phyloP scores from a whole-genome alignment of 129 eudicot genomes.

The Ambrosia artemisiifolia region DNA sequence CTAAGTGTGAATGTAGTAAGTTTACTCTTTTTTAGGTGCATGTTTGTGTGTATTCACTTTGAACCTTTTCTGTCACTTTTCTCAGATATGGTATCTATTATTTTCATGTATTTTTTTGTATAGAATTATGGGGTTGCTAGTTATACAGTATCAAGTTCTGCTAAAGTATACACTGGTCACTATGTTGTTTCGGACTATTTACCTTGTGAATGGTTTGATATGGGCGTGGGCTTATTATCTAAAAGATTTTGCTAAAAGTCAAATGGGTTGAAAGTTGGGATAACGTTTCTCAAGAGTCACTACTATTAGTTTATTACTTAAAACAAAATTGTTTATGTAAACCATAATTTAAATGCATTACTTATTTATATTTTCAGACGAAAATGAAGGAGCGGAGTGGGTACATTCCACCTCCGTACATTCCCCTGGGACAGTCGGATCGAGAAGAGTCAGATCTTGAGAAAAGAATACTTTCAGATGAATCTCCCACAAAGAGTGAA shows the following conservation, averaged over 20 bases:
- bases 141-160: background rate
- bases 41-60: background rate
- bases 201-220: background rate
- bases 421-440: constrained; percentile 67
- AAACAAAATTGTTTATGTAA: background rate
- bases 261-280: background rate
- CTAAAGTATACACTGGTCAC: background rate
- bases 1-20: background rate
- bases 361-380: background rate
- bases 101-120: background rate
- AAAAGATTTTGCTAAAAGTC: background rate
- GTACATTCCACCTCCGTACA: constrained; percentile 81
- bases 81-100: background rate
- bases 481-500: constrained; percentile 20
- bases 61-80: background rate
- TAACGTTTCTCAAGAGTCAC: background rate
- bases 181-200: background rate
- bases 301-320: background rate
- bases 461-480: constrained; percentile 25
- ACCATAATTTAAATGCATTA: background rate
- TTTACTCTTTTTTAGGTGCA: background rate
- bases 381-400: constrained; percentile 50
- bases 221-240: background rate
- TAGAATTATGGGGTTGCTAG: background rate
- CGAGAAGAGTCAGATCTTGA: constrained; percentile 37